These are phyloP conservation scores for Saturnispora gosingensis DNA, from an alignment of 805 yeast species.

Conservation along the genomic window DNA sequence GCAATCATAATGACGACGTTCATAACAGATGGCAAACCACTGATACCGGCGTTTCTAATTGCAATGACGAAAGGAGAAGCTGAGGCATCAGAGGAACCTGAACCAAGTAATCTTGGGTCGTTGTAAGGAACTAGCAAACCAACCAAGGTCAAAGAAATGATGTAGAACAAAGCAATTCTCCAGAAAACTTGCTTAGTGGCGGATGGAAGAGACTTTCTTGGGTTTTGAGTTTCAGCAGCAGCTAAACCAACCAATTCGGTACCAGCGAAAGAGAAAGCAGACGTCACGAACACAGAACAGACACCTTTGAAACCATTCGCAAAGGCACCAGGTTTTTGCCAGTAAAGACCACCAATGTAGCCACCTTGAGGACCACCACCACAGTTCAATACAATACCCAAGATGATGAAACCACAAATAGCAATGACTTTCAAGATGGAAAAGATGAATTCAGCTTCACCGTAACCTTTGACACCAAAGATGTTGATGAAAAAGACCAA, in stretches of 20 bases:
- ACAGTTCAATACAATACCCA: slow-evolving; percentile 44
- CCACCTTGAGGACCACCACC: slow-evolving; percentile 60
- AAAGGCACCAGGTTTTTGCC: slow-evolving; percentile 53
- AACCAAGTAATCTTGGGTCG: slow-evolving; percentile 39
- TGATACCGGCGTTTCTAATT: slow-evolving; percentile 48
- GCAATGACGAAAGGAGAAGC: slow-evolving; percentile 76
- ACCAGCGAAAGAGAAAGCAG: slow-evolving; percentile 58
- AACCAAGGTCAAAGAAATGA: slow-evolving; percentile 42
- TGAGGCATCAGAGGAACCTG: slow-evolving; percentile 39
- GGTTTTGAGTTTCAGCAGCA: slow-evolving; percentile 57
- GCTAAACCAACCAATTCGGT: slow-evolving; percentile 58
- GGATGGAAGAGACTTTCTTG: slow-evolving; percentile 50
- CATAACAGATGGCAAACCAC: slow-evolving; percentile 58
- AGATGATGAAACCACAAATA: slow-evolving; percentile 48
- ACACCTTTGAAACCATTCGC: slow-evolving; percentile 51
- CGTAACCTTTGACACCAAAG: slow-evolving; percentile 58
- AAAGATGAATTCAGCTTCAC: slow-evolving; percentile 58
- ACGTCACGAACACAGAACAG: slow-evolving; percentile 54
- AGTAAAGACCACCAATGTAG: slow-evolving; percentile 50
- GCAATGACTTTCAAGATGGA: slow-evolving; percentile 47
- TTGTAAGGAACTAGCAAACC: slow-evolving; percentile 56
- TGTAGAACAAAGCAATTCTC: slow-evolving; percentile 52
- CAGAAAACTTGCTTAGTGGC: slow-evolving; percentile 60
- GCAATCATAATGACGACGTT: slow-evolving; percentile 65
- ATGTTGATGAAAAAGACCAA: slow-evolving; percentile 44